Evolutionary conservation across 2,329 filamentous ascomycete species (phyloP).

Genomic region (Arthroderma sp.): DNA sequence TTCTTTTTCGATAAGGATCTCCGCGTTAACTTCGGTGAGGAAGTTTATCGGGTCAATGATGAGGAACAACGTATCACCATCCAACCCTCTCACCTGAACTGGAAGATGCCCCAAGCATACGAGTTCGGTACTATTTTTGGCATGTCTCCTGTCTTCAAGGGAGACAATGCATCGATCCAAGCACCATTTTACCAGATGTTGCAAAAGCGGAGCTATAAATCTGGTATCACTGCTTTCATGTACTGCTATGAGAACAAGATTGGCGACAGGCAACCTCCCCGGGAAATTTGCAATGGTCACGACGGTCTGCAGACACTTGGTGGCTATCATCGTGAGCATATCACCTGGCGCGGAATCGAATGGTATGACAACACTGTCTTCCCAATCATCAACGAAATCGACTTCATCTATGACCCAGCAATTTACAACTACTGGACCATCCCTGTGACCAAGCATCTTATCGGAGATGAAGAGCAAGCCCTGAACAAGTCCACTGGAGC

Average conservation of each 20-base stretch:
- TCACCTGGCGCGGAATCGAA: slow-evolving; percentile 8
- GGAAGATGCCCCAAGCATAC: slow-evolving; percentile 3
- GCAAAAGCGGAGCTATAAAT: slow-evolving; percentile 5
- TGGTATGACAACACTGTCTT: slow-evolving; percentile 12
- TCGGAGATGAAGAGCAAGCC: slow-evolving; percentile 11
- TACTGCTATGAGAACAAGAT: slow-evolving; percentile 12
- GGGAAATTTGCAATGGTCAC: slow-evolving; percentile 8
- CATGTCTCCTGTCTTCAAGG: slow-evolving; percentile 10
- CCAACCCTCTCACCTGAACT: slow-evolving; percentile 8
- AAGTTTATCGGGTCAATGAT: slow-evolving; percentile 7
- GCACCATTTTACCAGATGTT: slow-evolving; percentile 11
- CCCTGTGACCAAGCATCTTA: slow-evolving; percentile 9
- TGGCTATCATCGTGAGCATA: slow-evolving; percentile 9
- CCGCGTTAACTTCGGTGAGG: slow-evolving; percentile 7
- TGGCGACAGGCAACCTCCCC: slow-evolving; percentile 5
- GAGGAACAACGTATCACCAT: slow-evolving; percentile 5
- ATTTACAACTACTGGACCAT: slow-evolving; percentile 12
- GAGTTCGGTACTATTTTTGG: slow-evolving; percentile 9
- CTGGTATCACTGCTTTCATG: slow-evolving; percentile 8
- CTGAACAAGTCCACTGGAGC: slow-evolving; percentile 12
- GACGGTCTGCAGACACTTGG: slow-evolving; percentile 12
- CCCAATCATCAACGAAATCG: slow-evolving; percentile 11
- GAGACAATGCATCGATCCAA: slow-evolving; percentile 8
- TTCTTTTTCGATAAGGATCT: slow-evolving; percentile 11
- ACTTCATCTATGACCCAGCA: slow-evolving; percentile 12